Evolutionary conservation across 2,329 filamentous ascomycete genomes (phyloP), one percentile per base, ranked within the genome.

Genomic region (Cercospora beticola): DNA sequence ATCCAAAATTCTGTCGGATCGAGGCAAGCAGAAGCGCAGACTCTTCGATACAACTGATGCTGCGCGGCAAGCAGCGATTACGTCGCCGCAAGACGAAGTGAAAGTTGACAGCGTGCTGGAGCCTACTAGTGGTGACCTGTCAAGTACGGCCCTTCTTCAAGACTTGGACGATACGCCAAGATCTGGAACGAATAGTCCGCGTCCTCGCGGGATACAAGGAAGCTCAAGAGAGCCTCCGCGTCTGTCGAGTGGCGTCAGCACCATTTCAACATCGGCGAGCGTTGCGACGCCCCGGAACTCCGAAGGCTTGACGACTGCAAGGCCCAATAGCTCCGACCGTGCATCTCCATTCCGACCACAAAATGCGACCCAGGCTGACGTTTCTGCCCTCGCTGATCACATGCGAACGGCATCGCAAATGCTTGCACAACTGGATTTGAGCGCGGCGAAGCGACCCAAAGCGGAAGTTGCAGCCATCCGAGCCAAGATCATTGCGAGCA

Each of bases 341-440:
- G 88, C 4, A 74, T 91, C 28, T 83, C 86, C 18, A 57, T 83
- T 84, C 62, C 80, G 81, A 70, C 79, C 81, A 21, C 86, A 85
- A 71, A 83, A 83, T 28, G 82, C 86, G 10, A 91, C 93, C 68
- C 91, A 93, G 76, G 90, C 91, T 1, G 92, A 95, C 76, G 91
- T 94, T 73, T 92, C 91, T 10, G 92, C 92, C 2, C 82, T 95
- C 33, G 92, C 92, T 12, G 94, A 92, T 12, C 92, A 95, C 78
- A 95, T 95, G 92, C 88, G 92, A 21, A 93, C 92, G 4, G 92
- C 92, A 4, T 92, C 92, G 14, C 91, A 94, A 78, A 95, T 95
- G 92, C 83, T 95, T 54, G 91, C 92, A 14, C 92, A 95, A 75
- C 84, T 95, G 9, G 92, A 95, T 68, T 87, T 90, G 1, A 94